These are phyloP conservation scores for Intubia oerlemansii DNA, from an alignment of 2,329 filamentous ascomycete species.

Conservation along the genomic window DNA sequence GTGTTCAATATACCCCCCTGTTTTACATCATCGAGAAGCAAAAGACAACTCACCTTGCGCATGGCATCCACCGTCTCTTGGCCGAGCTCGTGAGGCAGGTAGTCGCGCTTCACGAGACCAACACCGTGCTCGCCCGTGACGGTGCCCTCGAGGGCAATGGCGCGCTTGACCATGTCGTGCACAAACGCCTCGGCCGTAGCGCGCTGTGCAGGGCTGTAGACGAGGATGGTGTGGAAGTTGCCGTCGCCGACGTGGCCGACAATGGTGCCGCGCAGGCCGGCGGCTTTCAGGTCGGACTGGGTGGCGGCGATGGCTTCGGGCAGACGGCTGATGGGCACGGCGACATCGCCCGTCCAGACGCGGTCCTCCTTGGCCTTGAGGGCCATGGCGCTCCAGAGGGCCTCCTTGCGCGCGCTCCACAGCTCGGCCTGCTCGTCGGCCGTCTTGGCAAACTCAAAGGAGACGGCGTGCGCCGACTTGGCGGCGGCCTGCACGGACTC, in stretches of 20 bases:
- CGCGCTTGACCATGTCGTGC: slow-evolving; percentile 68
- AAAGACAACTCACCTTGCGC: too few relatives aligned
- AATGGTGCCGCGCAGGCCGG: slow-evolving; percentile 51
- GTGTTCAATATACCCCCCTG: too few relatives aligned
- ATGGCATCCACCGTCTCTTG: slow-evolving; percentile 58
- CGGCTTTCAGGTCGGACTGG: slow-evolving; percentile 43
- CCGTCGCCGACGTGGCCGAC: slow-evolving; percentile 53
- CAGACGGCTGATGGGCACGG: slow-evolving; percentile 56
- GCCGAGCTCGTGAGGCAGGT: slow-evolving; percentile 59
- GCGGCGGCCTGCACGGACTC: slow-evolving; percentile 42
- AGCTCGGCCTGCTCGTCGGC: slow-evolving; percentile 50
- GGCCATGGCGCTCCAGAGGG: slow-evolving; percentile 61
- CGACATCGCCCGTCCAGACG: slow-evolving; percentile 75
- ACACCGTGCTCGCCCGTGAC: slow-evolving; percentile 75
- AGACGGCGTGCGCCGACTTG: slow-evolving; percentile 35
- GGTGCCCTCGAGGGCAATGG: slow-evolving; percentile 67
- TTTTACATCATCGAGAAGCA: too few relatives aligned
- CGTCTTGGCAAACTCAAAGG: slow-evolving; percentile 57
- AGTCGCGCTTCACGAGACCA: slow-evolving; percentile 67
- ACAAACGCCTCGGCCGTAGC: slow-evolving; percentile 47
- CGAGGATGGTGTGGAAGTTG: slow-evolving; percentile 40
- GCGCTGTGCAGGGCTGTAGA: slow-evolving; percentile 45
- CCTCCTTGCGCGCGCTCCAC: slow-evolving; percentile 70
- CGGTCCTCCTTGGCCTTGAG: slow-evolving; percentile 42
- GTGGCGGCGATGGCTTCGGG: slow-evolving; percentile 62